These are phyloP conservation scores for Paramecium sexaurelia DNA, from an alignment of 73 alveolate species.

Conservation along the genomic window DNA sequence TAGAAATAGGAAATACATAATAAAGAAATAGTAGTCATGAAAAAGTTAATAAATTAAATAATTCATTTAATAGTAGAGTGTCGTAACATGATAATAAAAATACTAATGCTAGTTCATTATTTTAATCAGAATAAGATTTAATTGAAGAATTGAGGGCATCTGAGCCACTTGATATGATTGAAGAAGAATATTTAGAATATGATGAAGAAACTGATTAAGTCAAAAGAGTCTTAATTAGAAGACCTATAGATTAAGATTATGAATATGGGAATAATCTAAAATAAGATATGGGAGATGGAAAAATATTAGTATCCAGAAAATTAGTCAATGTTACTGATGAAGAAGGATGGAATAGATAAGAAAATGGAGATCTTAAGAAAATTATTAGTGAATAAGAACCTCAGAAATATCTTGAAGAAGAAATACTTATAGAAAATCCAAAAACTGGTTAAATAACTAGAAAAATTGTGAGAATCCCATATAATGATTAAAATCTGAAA, in stretches of 20 bases:
- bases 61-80: not conserved
- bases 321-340: constrained; percentile 16
- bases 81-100: constrained; percentile 24
- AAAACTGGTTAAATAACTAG: not conserved
- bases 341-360: not conserved
- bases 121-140: not conserved
- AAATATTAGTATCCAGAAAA: not conserved
- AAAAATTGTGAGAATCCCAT: not conserved
- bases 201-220: constrained; percentile 18
- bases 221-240: not conserved
- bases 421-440: constrained; percentile 4
- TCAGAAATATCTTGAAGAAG: not conserved
- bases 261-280: not conserved
- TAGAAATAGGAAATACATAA: not conserved
- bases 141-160: not conserved
- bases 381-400: constrained; percentile 2
- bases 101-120: not conserved
- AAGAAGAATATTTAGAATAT: constrained; percentile 35
- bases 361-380: not conserved
- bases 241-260: constrained; percentile 21
- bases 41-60: not conserved
- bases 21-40: not conserved
- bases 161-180: constrained; percentile 19
- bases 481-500: not conserved
- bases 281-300: not conserved